Evolutionary conservation across 2,329 filamentous ascomycete genomes (phyloP).

Genomic region (Dothideomycetes sp.): DNA sequence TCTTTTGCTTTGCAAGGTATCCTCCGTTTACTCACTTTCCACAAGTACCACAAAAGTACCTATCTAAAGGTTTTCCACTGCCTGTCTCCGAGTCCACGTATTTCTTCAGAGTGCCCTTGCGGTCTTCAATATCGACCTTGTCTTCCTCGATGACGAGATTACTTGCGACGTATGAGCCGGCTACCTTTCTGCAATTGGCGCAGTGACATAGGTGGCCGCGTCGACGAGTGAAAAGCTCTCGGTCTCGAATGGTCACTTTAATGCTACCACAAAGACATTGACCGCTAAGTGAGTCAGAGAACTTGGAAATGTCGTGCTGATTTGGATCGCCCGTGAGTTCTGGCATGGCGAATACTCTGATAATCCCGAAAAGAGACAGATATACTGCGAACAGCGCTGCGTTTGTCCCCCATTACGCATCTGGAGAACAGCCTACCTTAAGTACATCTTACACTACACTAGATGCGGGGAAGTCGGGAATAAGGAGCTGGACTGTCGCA

Average conservation of each 20-base stretch:
- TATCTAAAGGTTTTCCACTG: conserved; percentile 34
- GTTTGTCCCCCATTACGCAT: too few species aligned
- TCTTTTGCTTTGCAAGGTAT: neutral
- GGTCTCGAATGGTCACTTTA: conserved; percentile 37
- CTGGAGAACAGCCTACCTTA: too few species aligned
- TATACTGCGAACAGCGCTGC: too few species aligned
- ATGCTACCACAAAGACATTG: conserved; percentile 38
- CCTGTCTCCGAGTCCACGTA: conserved; percentile 34
- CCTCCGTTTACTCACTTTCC: conserved; percentile 28
- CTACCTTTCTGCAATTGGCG: conserved; percentile 39
- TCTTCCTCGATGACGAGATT: conserved; percentile 32
- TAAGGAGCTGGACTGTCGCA: too few species aligned
- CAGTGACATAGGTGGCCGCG: conserved; percentile 41
- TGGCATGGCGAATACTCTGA: conserved; percentile 16
- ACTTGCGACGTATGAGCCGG: conserved; percentile 30
- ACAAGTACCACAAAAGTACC: conserved; percentile 36
- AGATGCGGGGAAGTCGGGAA: too few species aligned
- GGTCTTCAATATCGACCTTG: conserved; percentile 35
- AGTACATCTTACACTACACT: too few species aligned
- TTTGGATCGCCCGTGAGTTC: conserved; percentile 29
- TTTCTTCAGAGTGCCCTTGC: conserved; percentile 32
- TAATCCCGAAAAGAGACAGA: too few species aligned
- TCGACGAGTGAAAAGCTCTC: conserved; percentile 33
- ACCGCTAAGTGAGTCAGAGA: conserved; percentile 25
- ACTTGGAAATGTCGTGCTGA: conserved; percentile 20